Percentiles rank a stretch among this genome's conserved stretches.
These are phyloP conservation scores for Beauveria scarabaeidicola DNA, from an alignment of 2,329 filamentous ascomycete genomes.

Conservation along the genomic window DNA sequence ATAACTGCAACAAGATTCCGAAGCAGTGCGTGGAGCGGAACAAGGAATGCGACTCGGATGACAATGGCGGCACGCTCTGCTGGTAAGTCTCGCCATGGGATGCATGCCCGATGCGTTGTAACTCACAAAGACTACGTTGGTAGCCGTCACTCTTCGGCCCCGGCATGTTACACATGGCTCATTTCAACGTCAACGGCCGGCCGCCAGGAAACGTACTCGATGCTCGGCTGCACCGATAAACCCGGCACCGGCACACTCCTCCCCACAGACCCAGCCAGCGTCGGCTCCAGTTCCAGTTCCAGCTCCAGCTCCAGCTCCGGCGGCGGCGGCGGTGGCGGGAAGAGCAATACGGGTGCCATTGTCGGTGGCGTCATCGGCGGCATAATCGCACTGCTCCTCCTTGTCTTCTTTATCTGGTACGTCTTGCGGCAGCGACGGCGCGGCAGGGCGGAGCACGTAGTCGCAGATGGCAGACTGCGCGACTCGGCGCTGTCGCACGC, in stretches of 20 bases:
- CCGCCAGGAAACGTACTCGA: background rate
- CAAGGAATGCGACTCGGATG: background rate
- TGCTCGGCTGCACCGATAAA: conserved; percentile 7
- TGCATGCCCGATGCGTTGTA: background rate
- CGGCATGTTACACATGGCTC: conserved; percentile 5
- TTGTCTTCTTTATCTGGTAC: background rate
- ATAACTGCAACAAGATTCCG: background rate
- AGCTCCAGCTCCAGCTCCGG: background rate
- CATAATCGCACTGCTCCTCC: background rate
- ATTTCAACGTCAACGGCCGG: background rate
- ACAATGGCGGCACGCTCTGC: background rate
- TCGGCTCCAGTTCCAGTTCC: background rate
- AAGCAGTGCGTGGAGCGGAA: background rate
- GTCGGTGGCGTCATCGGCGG: background rate
- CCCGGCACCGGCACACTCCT: conserved; percentile 1
- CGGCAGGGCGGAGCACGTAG: background rate
- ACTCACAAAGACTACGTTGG: background rate
- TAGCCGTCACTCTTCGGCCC: background rate
- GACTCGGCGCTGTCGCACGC: background rate
- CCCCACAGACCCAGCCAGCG: background rate
- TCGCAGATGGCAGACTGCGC: background rate
- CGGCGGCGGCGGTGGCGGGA: background rate
- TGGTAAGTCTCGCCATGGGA: background rate
- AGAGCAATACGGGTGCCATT: background rate
- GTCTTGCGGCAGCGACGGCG: background rate